A percentile compares a stretch with the other conserved stretches of the same genome.
Conservation (phyloP, 2,329 filamentous ascomycete species). For the Fusarium begoniae region DNA sequence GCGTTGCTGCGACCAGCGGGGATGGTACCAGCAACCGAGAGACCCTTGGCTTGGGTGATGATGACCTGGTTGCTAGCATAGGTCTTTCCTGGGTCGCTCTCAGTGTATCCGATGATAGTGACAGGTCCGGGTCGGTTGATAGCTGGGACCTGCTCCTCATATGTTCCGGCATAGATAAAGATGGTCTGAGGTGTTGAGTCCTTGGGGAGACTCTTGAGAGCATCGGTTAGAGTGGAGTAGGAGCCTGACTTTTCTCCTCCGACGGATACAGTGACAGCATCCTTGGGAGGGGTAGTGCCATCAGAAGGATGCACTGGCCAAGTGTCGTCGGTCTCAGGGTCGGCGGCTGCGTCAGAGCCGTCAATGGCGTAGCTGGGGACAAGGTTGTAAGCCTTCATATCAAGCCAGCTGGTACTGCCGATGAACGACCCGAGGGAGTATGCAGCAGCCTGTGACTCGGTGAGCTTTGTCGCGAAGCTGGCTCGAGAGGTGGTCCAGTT, state of each 20-base stretch:
- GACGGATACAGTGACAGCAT: constrained; percentile 54
- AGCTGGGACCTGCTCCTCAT: constrained; percentile 51
- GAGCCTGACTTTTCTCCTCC: constrained; percentile 38
- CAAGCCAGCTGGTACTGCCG: constrained; percentile 36
- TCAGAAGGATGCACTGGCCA: constrained; percentile 47
- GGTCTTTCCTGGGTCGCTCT: constrained; percentile 51
- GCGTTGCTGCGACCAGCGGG: constrained; percentile 36
- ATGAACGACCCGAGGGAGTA: constrained; percentile 33
- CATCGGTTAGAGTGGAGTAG: constrained; percentile 43
- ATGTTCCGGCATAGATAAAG: constrained; percentile 55
- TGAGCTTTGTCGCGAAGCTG: constrained; percentile 36
- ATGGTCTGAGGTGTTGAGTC: constrained; percentile 52
- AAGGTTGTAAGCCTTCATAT: constrained; percentile 37
- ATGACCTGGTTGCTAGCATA: constrained; percentile 68
- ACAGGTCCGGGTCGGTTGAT: constrained; percentile 52
- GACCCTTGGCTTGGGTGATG: constrained; percentile 43
- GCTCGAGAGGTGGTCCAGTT: constrained; percentile 35
- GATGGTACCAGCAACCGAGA: constrained; percentile 36
- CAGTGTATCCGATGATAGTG: constrained; percentile 53
- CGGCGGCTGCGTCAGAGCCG: constrained; percentile 11
- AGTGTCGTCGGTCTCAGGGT: constrained; percentile 8
- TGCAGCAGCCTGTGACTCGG: constrained; percentile 24
- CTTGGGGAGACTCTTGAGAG: constrained; percentile 45
- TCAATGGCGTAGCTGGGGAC: constrained; percentile 34
- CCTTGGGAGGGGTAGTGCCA: constrained; percentile 51